phyloP scores from a whole-genome alignment of 805 yeast genomes.

The Saccharomycopsis malanga region DNA sequence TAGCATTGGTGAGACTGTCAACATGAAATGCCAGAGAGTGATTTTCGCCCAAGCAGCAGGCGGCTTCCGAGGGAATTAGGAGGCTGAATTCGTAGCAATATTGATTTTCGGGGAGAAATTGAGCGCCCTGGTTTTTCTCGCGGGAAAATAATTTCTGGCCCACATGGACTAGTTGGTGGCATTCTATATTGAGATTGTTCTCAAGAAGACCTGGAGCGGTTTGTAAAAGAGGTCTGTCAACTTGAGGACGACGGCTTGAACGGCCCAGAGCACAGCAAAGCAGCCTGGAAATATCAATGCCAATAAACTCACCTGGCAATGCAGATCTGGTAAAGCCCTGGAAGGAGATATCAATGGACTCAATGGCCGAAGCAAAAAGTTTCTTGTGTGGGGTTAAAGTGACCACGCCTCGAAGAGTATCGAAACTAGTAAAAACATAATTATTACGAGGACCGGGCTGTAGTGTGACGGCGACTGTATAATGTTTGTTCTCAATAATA shows the following conservation, averaged over 20 bases:
- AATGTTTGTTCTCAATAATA: constrained; percentile 3
- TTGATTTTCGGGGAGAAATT: background rate
- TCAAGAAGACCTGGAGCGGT: constrained; percentile 4
- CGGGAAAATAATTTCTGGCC: background rate
- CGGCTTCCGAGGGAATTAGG: constrained; percentile 14
- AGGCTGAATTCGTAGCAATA: constrained; percentile 2
- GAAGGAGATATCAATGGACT: background rate
- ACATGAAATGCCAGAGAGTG: background rate
- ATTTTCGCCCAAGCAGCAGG: constrained; percentile 7
- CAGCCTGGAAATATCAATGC: background rate
- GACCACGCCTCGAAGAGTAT: constrained; percentile 9
- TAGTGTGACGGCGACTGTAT: constrained; percentile 1
- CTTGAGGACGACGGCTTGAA: background rate
- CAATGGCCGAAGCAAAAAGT: background rate
- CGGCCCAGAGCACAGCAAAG: background rate
- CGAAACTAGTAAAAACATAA: constrained; percentile 13
- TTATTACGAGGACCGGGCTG: constrained; percentile 3
- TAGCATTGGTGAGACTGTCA: constrained; percentile 7
- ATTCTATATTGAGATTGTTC: constrained; percentile 13
- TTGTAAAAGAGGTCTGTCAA: constrained; percentile 9
- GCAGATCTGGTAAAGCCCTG: constrained; percentile 10
- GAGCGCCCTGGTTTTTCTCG: background rate
- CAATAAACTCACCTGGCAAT: constrained; percentile 2
- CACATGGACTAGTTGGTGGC: constrained; percentile 8
- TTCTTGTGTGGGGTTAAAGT: background rate